Percentiles rank a stretch among this genome's conserved stretches.
Evolutionary conservation across 2,329 filamentous ascomycete genomes (phyloP).

Genomic region (Thelonectria rubi): DNA sequence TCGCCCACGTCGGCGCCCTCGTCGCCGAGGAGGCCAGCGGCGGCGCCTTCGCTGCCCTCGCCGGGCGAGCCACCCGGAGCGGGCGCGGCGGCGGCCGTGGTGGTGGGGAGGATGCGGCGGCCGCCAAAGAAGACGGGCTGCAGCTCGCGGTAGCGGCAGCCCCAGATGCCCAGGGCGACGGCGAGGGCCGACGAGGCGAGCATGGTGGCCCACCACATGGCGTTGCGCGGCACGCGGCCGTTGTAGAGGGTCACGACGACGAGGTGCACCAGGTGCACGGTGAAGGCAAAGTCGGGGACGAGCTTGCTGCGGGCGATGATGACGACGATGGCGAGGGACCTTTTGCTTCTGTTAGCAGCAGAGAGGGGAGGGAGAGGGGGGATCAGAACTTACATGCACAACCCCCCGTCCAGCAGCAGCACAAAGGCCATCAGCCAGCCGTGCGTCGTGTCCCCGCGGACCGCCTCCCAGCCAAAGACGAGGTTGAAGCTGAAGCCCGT

Average conservation of each 20-base stretch:
- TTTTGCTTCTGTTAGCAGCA: slow-evolving; percentile 50
- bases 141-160: slow-evolving; percentile 89
- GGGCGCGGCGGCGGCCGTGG: slow-evolving; percentile 59
- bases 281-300: slow-evolving; percentile 92
- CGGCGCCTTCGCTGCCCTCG: slow-evolving; percentile 31
- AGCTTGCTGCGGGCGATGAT: slow-evolving; percentile 91
- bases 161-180: slow-evolving; percentile 81
- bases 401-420: slow-evolving; percentile 64
- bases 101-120: slow-evolving; percentile 50
- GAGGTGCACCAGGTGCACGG: slow-evolving; percentile 85
- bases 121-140: slow-evolving; percentile 88
- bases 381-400: slow-evolving; percentile 56
- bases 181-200: slow-evolving; percentile 55
- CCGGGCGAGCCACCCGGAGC: too few species aligned
- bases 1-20: slow-evolving; percentile 45
- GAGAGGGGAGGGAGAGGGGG: background rate
- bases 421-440: slow-evolving; percentile 69
- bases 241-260: slow-evolving; percentile 82
- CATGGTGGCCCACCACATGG: slow-evolving; percentile 85
- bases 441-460: slow-evolving; percentile 69
- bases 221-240: slow-evolving; percentile 75
- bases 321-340: slow-evolving; percentile 83
- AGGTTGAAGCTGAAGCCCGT: slow-evolving; percentile 62
- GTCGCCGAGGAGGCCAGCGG: slow-evolving; percentile 15
- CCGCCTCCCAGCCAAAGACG: slow-evolving; percentile 65